Percentiles rank a stretch among this genome's conserved stretches.
These are phyloP conservation scores for Isoetes taiwanensis DNA, from an alignment of 75 land plant genomes.

Conservation along the genomic window DNA sequence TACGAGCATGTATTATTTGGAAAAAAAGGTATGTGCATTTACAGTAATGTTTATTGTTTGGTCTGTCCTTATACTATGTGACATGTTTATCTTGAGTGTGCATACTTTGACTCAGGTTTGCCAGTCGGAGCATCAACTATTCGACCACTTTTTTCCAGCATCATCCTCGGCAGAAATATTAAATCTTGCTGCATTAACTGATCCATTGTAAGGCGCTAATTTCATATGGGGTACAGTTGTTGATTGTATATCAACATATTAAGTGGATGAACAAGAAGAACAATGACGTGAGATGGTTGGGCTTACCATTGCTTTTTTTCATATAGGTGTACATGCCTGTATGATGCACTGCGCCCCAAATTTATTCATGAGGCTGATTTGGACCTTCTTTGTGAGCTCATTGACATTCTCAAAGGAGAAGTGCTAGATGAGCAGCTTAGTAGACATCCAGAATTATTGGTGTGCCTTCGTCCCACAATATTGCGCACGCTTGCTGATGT, in stretches of 20 bases:
- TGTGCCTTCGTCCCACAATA: constrained; percentile 80
- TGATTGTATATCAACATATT: background rate
- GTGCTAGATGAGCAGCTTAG: constrained; percentile 79
- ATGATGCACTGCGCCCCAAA: constrained; percentile 87
- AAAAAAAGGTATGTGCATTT: background rate
- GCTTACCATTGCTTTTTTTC: constrained; percentile 4
- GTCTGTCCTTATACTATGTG: no score
- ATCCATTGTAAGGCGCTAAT: constrained; percentile 83
- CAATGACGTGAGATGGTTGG: background rate
- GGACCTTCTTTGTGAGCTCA: constrained; percentile 90
- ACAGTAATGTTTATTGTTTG: background rate
- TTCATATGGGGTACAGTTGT: no score
- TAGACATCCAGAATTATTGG: constrained; percentile 71
- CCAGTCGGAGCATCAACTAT: constrained; percentile 93
- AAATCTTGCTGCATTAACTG: constrained; percentile 59
- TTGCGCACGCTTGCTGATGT: constrained; percentile 81
- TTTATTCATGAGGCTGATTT: constrained; percentile 87
- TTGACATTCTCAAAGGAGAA: constrained; percentile 87
- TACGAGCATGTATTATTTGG: no score
- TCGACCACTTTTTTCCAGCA: constrained; percentile 90
- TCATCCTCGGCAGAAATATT: constrained; percentile 80
- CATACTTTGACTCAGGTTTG: constrained; percentile 51
- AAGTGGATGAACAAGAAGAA: background rate
- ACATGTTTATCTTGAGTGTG: no score
- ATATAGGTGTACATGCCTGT: constrained; percentile 67